A percentile compares a stretch with the other conserved stretches of the same genome.
phyloP scores from a whole-genome alignment of 129 eudicot species.

The Centella asiatica region DNA sequence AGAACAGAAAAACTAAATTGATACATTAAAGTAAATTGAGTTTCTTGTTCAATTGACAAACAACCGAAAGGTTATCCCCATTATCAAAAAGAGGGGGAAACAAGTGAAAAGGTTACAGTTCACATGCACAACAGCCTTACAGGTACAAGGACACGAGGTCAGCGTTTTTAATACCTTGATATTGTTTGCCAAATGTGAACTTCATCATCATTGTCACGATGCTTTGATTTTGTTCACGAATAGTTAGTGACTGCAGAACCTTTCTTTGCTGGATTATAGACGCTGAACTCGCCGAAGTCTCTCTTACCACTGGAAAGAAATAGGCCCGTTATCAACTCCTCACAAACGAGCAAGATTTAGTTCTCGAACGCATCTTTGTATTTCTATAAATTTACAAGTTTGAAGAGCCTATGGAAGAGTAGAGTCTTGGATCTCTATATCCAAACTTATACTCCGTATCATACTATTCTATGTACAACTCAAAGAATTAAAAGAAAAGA shows the following conservation, averaged over 20 bases:
- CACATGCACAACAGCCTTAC: not conserved
- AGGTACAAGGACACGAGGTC: not conserved
- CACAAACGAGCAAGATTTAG: constrained; percentile 25
- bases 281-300: constrained; percentile 90
- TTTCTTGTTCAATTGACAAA: no score
- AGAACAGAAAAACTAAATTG: not conserved
- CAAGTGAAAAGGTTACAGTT: not conserved
- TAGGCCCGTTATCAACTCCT: constrained; percentile 40
- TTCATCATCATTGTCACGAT: no score
- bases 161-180: no score
- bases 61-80: no score
- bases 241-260: constrained; percentile 14
- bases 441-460: not conserved
- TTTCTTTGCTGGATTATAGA: constrained; percentile 56
- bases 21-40: not conserved
- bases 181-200: no score
- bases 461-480: not conserved
- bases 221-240: not conserved
- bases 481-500: not conserved
- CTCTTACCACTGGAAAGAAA: constrained; percentile 77
- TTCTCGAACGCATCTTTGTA: not conserved
- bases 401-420: no score
- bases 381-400: no score
- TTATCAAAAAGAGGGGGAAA: not conserved
- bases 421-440: not conserved